These are phyloP conservation scores for Leavenworthia alabamica DNA, from an alignment of 345 rosid species.

Conservation along the genomic window DNA sequence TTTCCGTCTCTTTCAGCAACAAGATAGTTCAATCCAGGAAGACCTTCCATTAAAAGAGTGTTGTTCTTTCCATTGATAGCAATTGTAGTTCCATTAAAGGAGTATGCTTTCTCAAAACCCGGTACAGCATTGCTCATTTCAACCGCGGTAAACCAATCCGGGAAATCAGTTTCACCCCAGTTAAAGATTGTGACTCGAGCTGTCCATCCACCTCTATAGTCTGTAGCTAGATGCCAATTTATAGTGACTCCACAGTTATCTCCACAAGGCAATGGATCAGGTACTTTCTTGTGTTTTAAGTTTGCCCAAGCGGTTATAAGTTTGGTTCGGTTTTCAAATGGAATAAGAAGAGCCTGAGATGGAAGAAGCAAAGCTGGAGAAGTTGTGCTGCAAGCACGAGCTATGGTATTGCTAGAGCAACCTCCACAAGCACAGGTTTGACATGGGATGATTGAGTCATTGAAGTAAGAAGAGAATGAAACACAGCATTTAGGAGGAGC, in stretches of 20 bases:
- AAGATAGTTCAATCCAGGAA: constrained; percentile 68
- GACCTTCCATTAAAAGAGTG: constrained; percentile 76
- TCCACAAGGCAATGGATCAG: constrained; percentile 76
- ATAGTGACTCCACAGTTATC: constrained; percentile 92
- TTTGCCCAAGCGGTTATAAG: constrained; percentile 62
- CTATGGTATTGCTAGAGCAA: constrained; percentile 44
- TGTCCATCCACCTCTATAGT: constrained; percentile 73
- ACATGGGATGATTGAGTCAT: constrained; percentile 83
- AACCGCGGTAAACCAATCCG: constrained; percentile 87
- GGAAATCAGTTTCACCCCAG: constrained; percentile 65
- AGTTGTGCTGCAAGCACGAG: constrained; percentile 55
- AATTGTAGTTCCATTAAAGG: constrained; percentile 60
- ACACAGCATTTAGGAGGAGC: constrained; percentile 71
- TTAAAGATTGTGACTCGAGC: constrained; percentile 89
- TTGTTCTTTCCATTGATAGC: constrained; percentile 39
- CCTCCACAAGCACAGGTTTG: constrained; percentile 83
- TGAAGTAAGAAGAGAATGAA: constrained; percentile 85
- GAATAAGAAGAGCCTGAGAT: constrained; percentile 69
- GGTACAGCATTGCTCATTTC: constrained; percentile 56
- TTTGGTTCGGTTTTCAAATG: constrained; percentile 71
- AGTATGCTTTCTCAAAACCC: constrained; percentile 72
- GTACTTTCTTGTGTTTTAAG: constrained; percentile 49
- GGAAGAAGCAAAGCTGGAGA: constrained; percentile 78
- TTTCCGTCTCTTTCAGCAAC: constrained; percentile 57
- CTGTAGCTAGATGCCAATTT: constrained; percentile 81